Evolutionary conservation across 345 rosid genomes (phyloP), one percentile per base, ranked within the genome.

Genomic region (Dovyalis caffra): DNA sequence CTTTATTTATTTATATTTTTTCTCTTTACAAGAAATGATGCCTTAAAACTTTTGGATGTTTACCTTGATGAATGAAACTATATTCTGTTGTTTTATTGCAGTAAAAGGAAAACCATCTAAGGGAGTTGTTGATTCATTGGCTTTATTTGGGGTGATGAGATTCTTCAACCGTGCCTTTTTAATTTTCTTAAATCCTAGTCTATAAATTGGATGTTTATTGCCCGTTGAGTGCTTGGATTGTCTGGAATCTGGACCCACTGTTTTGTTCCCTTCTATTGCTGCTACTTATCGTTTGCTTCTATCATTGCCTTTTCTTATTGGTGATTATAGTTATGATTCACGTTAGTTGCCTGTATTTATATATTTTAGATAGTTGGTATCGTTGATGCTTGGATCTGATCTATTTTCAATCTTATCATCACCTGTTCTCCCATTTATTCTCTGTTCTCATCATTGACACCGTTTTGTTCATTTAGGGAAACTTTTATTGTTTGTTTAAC

Each of bases 51-150:
- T 14, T 51, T 65, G n/a, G 28, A 8, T 8, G n/a, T 57, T 6
- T 16, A 35, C 65, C 64, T 67, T 32, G 65, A 23, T 63, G 26
- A 65, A 28, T 6, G 58, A 33, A 64, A 14, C 58, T 40, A 25
- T 32, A 6, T n/a, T 53, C 8, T 75, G 16, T 8, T 80, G 69
- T 79, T 69, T n/a, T 82, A 37, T 72, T 84, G 82, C 94, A 95
- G 99, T 90, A 61, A 85, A 95, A 61, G 99, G 98, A 81, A 95
- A 91, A 86, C 98, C 95, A 73, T 88, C 99, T 18, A 95, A 87
- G 83, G 84, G 87, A 38, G 78, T 95, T 78, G 95, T 95, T 32
- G 99, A 95, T 84, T 90, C 97, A 3, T 73, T 95, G 84, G 98
- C 98, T 73, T 82, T 95, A 21, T 95, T 95, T 70, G 99, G 99